Evolutionary conservation across 2,329 filamentous ascomycete genomes (phyloP).

Genomic region (Fusarium tanahbumbuense): DNA sequence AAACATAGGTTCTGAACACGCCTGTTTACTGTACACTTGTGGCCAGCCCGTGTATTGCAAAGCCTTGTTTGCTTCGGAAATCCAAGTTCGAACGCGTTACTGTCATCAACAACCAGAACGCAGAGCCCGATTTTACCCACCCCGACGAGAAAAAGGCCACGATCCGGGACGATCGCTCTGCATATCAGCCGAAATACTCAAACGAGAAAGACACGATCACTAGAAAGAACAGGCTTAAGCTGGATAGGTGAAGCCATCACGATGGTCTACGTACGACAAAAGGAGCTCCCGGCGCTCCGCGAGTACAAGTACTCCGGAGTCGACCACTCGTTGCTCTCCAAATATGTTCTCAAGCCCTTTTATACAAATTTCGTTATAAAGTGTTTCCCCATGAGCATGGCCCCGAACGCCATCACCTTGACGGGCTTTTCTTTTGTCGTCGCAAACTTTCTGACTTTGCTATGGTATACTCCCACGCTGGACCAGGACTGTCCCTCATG

Average conservation of each 20-base stretch:
- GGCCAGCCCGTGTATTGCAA: not conserved
- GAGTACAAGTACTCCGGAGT: constrained; percentile 96
- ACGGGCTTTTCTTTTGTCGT: constrained; percentile 92
- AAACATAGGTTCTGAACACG: not conserved
- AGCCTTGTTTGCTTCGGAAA: not conserved
- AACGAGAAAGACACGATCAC: not conserved
- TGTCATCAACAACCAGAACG: constrained; percentile 2
- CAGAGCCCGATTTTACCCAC: constrained; percentile 29
- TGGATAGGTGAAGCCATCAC: constrained; percentile 43
- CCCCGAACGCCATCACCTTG: constrained; percentile 87
- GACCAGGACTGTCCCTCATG: constrained; percentile 93
- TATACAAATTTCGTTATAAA: constrained; percentile 96
- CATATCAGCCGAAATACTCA: constrained; percentile 11
- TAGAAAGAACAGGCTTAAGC: not conserved
- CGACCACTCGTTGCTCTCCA: constrained; percentile 89
- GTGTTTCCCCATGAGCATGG: constrained; percentile 95
- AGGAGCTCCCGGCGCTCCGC: constrained; percentile 86
- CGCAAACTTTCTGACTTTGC: constrained; percentile 86
- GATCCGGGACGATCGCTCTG: constrained; percentile 21
- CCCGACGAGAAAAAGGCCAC: constrained; percentile 32
- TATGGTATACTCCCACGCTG: constrained; percentile 96
- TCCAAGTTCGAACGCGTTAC: not conserved
- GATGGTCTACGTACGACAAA: constrained; percentile 97
- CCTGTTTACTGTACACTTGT: not conserved
- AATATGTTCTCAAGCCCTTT: constrained; percentile 96